phyloP scores from a whole-genome alignment of 352 stramenopile genomes.

The Thalassiosira delicatula region DNA sequence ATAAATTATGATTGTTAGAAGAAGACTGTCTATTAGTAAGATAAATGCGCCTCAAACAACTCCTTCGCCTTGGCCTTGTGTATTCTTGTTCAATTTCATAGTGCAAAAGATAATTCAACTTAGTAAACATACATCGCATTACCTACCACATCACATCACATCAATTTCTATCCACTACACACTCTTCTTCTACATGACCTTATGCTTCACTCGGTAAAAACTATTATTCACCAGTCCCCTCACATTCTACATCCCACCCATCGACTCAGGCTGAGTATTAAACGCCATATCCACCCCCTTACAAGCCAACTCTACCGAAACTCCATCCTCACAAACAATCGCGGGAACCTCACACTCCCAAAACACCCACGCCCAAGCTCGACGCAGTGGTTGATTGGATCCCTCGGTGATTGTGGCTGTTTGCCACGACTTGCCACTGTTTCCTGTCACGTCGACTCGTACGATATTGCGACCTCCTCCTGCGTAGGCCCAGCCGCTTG shows the following conservation, averaged over 20 bases:
- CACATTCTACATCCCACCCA: conserved; percentile 96
- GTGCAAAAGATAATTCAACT: no score
- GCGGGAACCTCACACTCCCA: conserved; percentile 91
- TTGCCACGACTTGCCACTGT: conserved; percentile 93
- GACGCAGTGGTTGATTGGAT: conserved; percentile 88
- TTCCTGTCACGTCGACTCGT: conserved; percentile 93
- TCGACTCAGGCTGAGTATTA: conserved; percentile 96
- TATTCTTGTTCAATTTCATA: no score
- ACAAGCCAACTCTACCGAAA: conserved; percentile 86
- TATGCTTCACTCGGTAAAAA: background rate
- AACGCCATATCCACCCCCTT: conserved; percentile 95
- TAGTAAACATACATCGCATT: no score
- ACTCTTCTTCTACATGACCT: background rate
- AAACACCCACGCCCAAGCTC: conserved; percentile 94
- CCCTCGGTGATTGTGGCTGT: conserved; percentile 85
- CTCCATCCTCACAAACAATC: conserved; percentile 87
- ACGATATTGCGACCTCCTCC: conserved; percentile 89
- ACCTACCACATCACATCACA: no score
- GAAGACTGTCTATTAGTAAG: no score
- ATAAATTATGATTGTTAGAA: no score
- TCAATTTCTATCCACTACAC: no score
- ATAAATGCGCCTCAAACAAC: no score
- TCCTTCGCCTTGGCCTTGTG: no score
- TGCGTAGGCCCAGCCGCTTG: conserved; percentile 73
- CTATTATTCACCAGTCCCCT: conserved; percentile 95